Conservation (phyloP, 169 alveolate genomes). For the Cryptosporidium meleagridis region DNA sequence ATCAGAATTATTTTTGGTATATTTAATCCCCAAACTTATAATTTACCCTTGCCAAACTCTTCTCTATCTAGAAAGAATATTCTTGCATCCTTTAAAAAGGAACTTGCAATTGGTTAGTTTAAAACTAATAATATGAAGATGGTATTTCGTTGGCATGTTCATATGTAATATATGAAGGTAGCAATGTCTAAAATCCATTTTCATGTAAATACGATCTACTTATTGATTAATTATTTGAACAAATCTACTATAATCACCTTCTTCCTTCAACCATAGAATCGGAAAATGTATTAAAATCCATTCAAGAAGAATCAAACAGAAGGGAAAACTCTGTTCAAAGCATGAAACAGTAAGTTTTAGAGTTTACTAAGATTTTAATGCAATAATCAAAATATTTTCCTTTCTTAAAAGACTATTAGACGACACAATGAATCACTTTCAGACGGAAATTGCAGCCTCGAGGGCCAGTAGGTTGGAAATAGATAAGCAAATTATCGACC, state of each 20-base stretch:
- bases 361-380: no score
- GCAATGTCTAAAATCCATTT: not conserved
- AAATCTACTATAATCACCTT: not conserved
- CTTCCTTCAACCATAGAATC: not conserved
- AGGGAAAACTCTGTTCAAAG: conserved; percentile 24
- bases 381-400: no score
- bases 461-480: conserved; percentile 11
- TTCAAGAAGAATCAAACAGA: conserved; percentile 19
- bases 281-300: not conserved
- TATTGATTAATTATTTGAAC: not conserved
- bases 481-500: conserved; percentile 46
- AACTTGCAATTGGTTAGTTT: conserved; percentile 18
- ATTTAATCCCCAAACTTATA: not conserved
- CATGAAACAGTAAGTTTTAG: conserved; percentile 54
- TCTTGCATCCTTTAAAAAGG: not conserved
- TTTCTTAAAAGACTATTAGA: not conserved
- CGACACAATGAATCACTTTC: conserved; percentile 37
- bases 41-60: no score
- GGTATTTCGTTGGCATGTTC: not conserved
- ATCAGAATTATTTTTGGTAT: no score
- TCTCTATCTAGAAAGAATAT: conserved; percentile 11
- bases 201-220: not conserved
- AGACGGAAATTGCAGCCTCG: conserved; percentile 12
- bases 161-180: no score
- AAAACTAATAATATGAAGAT: not conserved